Evolutionary conservation across 1,284 basidiomycete species (phyloP).

Genomic region (Vanrija humicola): DNA sequence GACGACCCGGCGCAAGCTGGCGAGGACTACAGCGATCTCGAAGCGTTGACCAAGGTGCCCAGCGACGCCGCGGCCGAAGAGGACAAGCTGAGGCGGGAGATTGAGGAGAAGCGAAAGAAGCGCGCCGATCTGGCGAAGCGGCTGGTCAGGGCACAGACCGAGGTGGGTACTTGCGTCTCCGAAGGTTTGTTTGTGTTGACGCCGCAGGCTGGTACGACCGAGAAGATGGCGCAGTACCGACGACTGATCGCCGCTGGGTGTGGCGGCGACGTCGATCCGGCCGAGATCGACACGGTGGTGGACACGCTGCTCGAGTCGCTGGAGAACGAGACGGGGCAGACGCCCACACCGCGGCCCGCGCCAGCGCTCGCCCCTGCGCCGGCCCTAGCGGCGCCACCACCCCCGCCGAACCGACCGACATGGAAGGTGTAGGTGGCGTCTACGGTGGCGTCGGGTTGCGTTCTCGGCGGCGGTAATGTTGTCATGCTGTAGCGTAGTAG

Average conservation of each 20-base stretch:
- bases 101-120: slow-evolving; percentile 62
- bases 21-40: slow-evolving; percentile 42
- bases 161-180: slow-evolving; percentile 53
- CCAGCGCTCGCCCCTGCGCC: too few relatives aligned
- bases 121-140: slow-evolving; percentile 68
- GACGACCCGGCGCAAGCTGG: slow-evolving; percentile 25
- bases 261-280: slow-evolving; percentile 69
- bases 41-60: slow-evolving; percentile 44
- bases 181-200: slow-evolving; percentile 11
- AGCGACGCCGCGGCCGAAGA: slow-evolving; percentile 48
- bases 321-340: slow-evolving; percentile 20
- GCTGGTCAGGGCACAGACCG: slow-evolving; percentile 73
- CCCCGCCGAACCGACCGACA: too few relatives aligned
- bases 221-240: slow-evolving; percentile 80
- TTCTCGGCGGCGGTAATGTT: too few relatives aligned
- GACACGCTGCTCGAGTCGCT: slow-evolving; percentile 57
- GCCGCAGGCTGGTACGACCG: slow-evolving; percentile 63
- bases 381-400: too few relatives aligned
- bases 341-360: not conserved
- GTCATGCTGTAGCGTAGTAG: too few relatives aligned
- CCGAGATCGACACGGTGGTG: slow-evolving; percentile 79
- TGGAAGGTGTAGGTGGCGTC: too few relatives aligned
- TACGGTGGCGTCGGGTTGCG: too few relatives aligned
- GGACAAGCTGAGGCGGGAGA: slow-evolving; percentile 63
- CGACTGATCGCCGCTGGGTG: slow-evolving; percentile 80